A percentile compares a stretch with the other conserved stretches of the same genome.
These are phyloP conservation scores for Monosporozyma solicola DNA, from an alignment of 805 yeast genomes.

Conservation along the genomic window DNA sequence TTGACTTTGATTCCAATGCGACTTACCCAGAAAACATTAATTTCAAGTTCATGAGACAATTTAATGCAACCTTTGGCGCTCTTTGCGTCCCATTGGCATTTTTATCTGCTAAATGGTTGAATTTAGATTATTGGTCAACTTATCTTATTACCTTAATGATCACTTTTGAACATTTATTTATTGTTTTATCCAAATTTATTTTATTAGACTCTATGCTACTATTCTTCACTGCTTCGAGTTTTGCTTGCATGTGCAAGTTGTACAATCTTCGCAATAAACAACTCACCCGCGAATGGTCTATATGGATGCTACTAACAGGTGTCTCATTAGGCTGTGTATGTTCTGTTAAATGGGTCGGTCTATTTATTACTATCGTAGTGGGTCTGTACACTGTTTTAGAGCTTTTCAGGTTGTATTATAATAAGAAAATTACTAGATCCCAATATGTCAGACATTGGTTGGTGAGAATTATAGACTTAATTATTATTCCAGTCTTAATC, in stretches of 20 bases:
- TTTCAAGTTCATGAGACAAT: constrained; percentile 76
- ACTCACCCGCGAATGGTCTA: constrained; percentile 65
- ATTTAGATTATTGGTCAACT: constrained; percentile 58
- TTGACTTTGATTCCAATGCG: constrained; percentile 79
- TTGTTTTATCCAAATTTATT: constrained; percentile 81
- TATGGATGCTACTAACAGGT: constrained; percentile 57
- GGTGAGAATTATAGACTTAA: constrained; percentile 54
- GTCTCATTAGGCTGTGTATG: constrained; percentile 72
- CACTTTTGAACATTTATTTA: constrained; percentile 70
- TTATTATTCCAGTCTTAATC: constrained; percentile 60
- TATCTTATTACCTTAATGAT: constrained; percentile 80
- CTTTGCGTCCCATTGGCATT: constrained; percentile 82
- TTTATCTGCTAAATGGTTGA: constrained; percentile 67
- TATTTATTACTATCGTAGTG: constrained; percentile 52
- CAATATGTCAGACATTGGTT: constrained; percentile 59
- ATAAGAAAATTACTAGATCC: constrained; percentile 20
- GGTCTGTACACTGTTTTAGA: constrained; percentile 54
- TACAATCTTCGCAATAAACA: constrained; percentile 45
- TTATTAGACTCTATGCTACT: constrained; percentile 85
- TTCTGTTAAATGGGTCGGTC: constrained; percentile 80
- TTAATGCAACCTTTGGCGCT: constrained; percentile 79
- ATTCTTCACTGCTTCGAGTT: constrained; percentile 80
- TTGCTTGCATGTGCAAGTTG: constrained; percentile 63
- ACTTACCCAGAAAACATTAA: constrained; percentile 69
- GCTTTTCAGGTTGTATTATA: constrained; percentile 36